Evolutionary conservation across 2,329 filamentous ascomycete genomes (phyloP), one percentile per base, ranked within the genome.

Genomic region (Chaetomiaceae sp.): DNA sequence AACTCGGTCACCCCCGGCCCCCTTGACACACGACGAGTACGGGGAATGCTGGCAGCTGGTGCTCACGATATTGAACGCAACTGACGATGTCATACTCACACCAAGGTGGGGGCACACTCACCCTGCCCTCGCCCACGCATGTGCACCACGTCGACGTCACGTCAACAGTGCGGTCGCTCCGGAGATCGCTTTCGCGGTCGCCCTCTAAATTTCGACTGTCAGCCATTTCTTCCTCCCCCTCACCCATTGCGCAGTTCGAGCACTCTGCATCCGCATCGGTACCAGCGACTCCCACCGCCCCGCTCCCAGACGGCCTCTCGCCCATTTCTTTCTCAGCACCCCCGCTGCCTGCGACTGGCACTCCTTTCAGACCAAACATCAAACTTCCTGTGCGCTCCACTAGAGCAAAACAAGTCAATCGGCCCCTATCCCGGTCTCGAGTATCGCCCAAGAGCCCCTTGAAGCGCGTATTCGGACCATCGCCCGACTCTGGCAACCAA

Each of bases 121-220:
- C 93, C 61, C 75, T 95, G 58, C 83, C 88, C 54, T 95, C 90
- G 52, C 90, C 91, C 48, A 91, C 86, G 38, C 83, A 87, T 60
- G 80, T 81, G 51, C 86, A 88, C 64, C 84, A 86, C 67, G 84
- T 91, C 59, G 87, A 95, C 70, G 81, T 88, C 54, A 62, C 63
- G 44, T 84, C 86, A 51, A 82, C 86, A 41, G 86, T 95, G 53
- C 80, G 88, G 61, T 86, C 88, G 59, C 74, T 96, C 48, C 79
- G 90, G 55, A 86, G 88, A 57, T 95, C 91, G 20, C 75, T 96
- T 53, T 96, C 90, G 47, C 80, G 89, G 58, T 96, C 91, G n/a
- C 91, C 91, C 10, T 95, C 91, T 26, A 95, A 93, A 65, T 91
- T 93, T 64, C 76, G 79, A 47, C 70, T 94, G 29, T 64, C 52